Percentiles rank a stretch among this genome's conserved stretches.
Conservation (phyloP, 148 eudicot species). For the Silene latifolia region DNA sequence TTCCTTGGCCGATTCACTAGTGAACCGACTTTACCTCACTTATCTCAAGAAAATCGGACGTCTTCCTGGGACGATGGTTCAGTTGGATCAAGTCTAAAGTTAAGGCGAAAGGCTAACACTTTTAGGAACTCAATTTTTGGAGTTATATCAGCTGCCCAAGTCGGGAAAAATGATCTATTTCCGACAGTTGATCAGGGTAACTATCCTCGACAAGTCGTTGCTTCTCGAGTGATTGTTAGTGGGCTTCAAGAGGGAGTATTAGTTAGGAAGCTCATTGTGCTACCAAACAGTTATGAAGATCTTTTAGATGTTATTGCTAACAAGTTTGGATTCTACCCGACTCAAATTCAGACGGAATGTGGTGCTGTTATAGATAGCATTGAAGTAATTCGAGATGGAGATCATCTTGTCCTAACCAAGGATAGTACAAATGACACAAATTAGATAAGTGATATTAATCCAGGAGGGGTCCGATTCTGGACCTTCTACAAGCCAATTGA, state of each 20-base stretch:
- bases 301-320: slow-evolving; percentile 38
- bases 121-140: slow-evolving; percentile 83
- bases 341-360: slow-evolving; percentile 44
- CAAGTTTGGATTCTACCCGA: slow-evolving; percentile 47
- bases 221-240: slow-evolving; percentile 48
- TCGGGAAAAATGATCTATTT: slow-evolving; percentile 29
- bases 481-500: neutral
- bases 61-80: slow-evolving; percentile 19
- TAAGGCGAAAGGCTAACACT: slow-evolving; percentile 49
- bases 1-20: slow-evolving; percentile 52
- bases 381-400: slow-evolving; percentile 75
- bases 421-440: slow-evolving; percentile 17
- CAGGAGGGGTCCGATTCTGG: neutral
- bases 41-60: slow-evolving; percentile 14
- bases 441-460: neutral
- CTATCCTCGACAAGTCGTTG: neutral
- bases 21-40: slow-evolving; percentile 41
- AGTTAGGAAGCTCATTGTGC: slow-evolving; percentile 43
- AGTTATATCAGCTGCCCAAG: slow-evolving; percentile 57
- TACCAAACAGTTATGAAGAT: slow-evolving; percentile 57
- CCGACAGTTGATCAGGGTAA: slow-evolving; percentile 20
- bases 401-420: slow-evolving; percentile 47
- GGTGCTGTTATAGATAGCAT: slow-evolving; percentile 65
- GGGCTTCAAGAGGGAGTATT: slow-evolving; percentile 40
- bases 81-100: slow-evolving; percentile 24